Evolutionary conservation across 2,329 filamentous ascomycete genomes (phyloP), one percentile per base, ranked within the genome.

Genomic region (Fusarium denticulatum): DNA sequence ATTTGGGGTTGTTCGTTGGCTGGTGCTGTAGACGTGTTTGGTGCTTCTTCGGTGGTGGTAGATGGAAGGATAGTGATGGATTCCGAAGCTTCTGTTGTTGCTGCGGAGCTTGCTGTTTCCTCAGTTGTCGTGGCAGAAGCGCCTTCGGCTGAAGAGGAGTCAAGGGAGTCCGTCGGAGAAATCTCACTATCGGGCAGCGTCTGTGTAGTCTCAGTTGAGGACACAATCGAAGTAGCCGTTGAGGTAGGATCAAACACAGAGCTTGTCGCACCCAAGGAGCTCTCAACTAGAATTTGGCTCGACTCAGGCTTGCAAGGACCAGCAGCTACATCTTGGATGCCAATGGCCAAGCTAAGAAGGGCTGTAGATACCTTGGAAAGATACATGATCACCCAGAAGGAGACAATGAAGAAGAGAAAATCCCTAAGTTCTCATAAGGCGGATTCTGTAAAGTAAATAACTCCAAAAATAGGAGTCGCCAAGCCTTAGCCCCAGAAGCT

Each of bases 131-230:
- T n/a, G 22, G 39, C 22, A 2, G 13, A 40, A 6, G 7, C 5
- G 14, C 0, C 20, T 7, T 39, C 37, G 6, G 11, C 20, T 22
- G 11, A 22, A 39, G 20, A 39, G 12, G 20, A 39, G 37, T 13
- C 11, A 13, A 39, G 20, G 1, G 20, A 39, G 3, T 22, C 7
- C 20, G 37, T 22, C 0, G 3, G 22, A 39, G 37, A 13, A 39
- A 1, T 22, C 0, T 39, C 20, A 39, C 13, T 22, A 0, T 39
- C 20, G 3, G 20, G 37, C 1, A 1, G 11, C 20, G 20, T 2
- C 20, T 39, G 3, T 5, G 20, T 26, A 43, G 42, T 43, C n/a
- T 43, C 42, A 3, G 7, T 12, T 5, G n/a, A 26, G 9, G 42
- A 43, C n/a, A 6, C n/a, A 4, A 43, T 43, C n/a, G 10, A 43